A percentile compares a stretch with the other conserved stretches of the same genome.
phyloP scores from a whole-genome alignment of 2,329 filamentous ascomycete genomes.

The Magnaporthiopsis rhizophila region DNA sequence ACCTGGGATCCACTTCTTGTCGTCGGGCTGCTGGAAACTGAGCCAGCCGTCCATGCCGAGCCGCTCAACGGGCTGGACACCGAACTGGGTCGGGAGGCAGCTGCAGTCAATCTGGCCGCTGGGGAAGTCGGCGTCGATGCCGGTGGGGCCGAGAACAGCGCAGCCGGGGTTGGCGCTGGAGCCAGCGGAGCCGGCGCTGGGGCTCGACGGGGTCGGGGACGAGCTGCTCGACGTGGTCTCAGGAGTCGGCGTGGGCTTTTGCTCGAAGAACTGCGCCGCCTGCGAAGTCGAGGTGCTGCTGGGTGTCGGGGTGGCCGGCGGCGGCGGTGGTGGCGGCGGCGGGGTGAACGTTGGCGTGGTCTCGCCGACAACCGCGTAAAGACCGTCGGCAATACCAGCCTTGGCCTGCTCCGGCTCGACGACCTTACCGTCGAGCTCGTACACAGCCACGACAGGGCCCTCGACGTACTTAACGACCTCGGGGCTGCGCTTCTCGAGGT shows the following conservation, averaged over 20 bases:
- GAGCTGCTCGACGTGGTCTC: constrained; percentile 16
- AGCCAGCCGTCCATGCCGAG: constrained; percentile 67
- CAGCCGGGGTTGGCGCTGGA: constrained; percentile 24
- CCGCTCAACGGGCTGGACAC: constrained; percentile 63
- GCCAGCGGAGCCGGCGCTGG: constrained; percentile 18
- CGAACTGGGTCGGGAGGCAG: constrained; percentile 72
- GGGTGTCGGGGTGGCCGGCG: constrained; percentile 26
- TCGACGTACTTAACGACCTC: constrained; percentile 42
- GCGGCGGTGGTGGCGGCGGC: constrained; percentile 25
- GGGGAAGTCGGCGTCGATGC: constrained; percentile 63
- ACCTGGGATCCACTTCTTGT: constrained; percentile 33
- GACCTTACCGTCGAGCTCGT: constrained; percentile 53
- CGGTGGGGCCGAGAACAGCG: constrained; percentile 28
- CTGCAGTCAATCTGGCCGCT: constrained; percentile 64
- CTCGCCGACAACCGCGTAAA: constrained; percentile 58
- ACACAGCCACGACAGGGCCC: constrained; percentile 58
- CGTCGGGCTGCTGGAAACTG: constrained; percentile 60
- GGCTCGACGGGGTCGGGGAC: constrained; percentile 18
- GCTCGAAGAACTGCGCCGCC: constrained; percentile 45
- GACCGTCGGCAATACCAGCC: constrained; percentile 62
- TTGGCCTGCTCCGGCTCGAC: constrained; percentile 59
- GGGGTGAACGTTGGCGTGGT: constrained; percentile 43
- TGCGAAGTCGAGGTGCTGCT: constrained; percentile 26
- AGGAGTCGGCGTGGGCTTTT: constrained; percentile 26
- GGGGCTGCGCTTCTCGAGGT: constrained; percentile 40